Conservation (phyloP, 2,329 filamentous ascomycete species). For the Monosporascus sp. region DNA sequence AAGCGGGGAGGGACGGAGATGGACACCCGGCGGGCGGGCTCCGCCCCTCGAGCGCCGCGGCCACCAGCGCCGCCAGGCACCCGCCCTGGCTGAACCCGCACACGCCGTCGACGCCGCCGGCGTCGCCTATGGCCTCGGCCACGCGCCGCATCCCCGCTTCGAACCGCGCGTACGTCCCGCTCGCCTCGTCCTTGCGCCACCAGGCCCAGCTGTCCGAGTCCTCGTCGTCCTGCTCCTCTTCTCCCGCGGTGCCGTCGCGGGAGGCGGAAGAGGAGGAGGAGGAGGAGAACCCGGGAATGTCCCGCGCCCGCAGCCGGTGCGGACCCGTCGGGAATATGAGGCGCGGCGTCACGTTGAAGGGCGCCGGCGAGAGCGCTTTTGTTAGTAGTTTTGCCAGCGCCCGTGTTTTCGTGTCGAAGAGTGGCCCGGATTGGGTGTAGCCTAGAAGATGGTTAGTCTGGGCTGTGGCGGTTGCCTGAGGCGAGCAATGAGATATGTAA, state of each 20-base stretch:
- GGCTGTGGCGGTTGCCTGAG: not conserved
- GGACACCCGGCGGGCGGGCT: conserved; percentile 9
- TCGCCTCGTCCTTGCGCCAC: conserved; percentile 67
- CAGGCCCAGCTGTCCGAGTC: conserved; percentile 71
- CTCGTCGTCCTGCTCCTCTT: conserved; percentile 37
- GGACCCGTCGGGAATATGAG: conserved; percentile 68
- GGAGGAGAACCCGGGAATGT: conserved; percentile 63
- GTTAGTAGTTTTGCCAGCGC: conserved; percentile 74
- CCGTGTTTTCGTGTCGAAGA: conserved; percentile 85
- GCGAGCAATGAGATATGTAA: conserved; percentile 1
- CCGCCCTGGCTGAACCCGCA: conserved; percentile 81
- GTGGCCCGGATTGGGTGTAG: conserved; percentile 81
- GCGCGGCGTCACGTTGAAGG: conserved; percentile 46
- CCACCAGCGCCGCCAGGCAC: conserved; percentile 65
- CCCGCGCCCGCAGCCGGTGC: conserved; percentile 52
- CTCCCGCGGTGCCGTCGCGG: conserved; percentile 28
- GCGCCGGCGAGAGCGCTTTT: conserved; percentile 61
- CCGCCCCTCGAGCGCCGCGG: conserved; percentile 60
- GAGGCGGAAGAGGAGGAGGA: conserved; percentile 28
- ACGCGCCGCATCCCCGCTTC: conserved; percentile 62
- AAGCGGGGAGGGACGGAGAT: conserved; percentile 8
- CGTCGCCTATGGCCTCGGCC: conserved; percentile 53
- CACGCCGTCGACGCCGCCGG: conserved; percentile 69
- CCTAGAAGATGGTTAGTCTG: conserved; percentile 37
- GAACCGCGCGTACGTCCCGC: conserved; percentile 60